Conservation (phyloP, 352 stramenopile genomes). For the Elongisporangium prolatum region DNA sequence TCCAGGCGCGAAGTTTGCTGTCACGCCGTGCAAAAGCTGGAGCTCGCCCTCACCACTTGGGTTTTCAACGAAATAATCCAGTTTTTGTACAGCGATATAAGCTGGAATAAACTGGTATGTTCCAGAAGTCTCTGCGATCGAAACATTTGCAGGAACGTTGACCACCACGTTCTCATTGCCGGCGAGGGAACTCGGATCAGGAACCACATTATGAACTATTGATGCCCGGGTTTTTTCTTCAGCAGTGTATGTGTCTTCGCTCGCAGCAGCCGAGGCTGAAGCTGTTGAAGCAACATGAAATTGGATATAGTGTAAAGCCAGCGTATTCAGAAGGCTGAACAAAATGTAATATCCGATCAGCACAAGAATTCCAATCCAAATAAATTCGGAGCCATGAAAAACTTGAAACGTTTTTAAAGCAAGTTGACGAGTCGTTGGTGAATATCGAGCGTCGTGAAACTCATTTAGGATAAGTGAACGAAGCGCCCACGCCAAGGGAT, state of each 20-base stretch:
- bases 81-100: conserved; percentile 20
- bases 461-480: conserved; percentile 27
- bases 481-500: conserved; percentile 33
- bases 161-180: conserved; percentile 7
- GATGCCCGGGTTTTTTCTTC: conserved; percentile 6
- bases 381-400: conserved; percentile 13
- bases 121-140: neutral
- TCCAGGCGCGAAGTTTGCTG: conserved; percentile 28
- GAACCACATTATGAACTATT: conserved; percentile 1
- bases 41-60: conserved; percentile 16
- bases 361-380: conserved; percentile 33
- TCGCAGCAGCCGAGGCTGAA: neutral
- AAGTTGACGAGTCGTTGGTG: neutral
- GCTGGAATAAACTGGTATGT: conserved; percentile 17
- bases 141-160: conserved; percentile 1
- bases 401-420: conserved; percentile 11
- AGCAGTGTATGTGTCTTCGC: neutral
- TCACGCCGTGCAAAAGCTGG: conserved; percentile 35
- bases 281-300: conserved; percentile 19
- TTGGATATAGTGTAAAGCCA: conserved; percentile 31
- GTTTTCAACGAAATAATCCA: conserved; percentile 44
- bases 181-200: neutral
- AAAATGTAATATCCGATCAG: conserved; percentile 34
- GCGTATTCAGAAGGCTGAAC: conserved; percentile 33
- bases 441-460: conserved; percentile 18